Evolutionary conservation across 139 green algal species (phyloP).

Genomic region (Parachlorella kessleri): DNA sequence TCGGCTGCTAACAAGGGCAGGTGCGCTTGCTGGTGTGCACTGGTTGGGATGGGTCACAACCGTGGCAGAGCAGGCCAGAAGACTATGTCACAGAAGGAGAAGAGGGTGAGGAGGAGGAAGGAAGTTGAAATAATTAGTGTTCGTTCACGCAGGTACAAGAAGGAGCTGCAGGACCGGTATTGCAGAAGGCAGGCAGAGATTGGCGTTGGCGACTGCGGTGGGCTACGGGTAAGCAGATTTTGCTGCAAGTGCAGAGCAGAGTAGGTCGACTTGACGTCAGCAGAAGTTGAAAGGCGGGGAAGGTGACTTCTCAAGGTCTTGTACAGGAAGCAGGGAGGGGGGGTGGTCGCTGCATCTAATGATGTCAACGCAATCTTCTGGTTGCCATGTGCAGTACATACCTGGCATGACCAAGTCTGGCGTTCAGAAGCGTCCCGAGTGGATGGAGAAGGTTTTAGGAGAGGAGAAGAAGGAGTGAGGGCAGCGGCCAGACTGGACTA

Average conservation of each 20-base stretch:
- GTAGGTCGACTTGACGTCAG: too few species aligned
- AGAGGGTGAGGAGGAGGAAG: too few species aligned
- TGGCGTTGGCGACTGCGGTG: conserved; percentile 77
- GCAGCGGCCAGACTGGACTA: too few species aligned
- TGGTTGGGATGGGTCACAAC: too few species aligned
- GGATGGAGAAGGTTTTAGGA: conserved; percentile 61
- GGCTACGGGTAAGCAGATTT: conserved; percentile 48
- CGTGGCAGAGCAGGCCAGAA: too few species aligned
- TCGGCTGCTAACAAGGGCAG: not conserved
- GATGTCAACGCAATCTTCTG: not conserved
- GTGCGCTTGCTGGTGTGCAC: not conserved
- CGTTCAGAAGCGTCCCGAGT: conserved; percentile 63
- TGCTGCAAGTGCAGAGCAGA: too few species aligned
- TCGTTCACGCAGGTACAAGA: conserved; percentile 54
- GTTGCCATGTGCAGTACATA: conserved; percentile 35
- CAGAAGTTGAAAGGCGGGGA: too few species aligned
- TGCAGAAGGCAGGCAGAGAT: conserved; percentile 78
- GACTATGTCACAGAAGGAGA: too few species aligned
- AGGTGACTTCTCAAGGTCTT: too few species aligned
- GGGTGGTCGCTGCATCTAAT: not conserved
- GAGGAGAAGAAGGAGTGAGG: conserved; percentile 10
- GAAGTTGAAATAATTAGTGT: too few species aligned
- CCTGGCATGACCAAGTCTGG: conserved; percentile 62
- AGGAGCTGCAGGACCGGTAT: conserved; percentile 65
- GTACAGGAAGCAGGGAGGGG: not conserved